Base-by-base conservation (phyloP, 1,284 basidiomycete genomes). In the Peniophora sp. region DNA sequence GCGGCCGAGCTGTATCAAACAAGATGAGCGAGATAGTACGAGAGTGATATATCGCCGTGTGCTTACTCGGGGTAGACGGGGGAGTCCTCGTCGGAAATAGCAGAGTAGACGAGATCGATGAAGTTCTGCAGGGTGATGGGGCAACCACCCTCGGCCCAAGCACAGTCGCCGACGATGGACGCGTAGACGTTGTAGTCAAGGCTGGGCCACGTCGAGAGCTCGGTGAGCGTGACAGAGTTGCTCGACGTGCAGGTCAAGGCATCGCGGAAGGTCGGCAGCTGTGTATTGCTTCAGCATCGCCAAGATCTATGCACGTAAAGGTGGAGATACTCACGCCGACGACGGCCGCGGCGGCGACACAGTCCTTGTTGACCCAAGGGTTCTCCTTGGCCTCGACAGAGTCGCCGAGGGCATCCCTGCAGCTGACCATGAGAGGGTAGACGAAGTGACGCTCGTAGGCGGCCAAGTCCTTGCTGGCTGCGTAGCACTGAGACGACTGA, bases 61-160 rank as follows among this genome's bases (percentile, higher is more conserved):
- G 12, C 27, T 32, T 12, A 32, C 43, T 20, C 22, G 23, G 37
- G 37, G n/a, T 20, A 41, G 6, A n/a, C 37, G 34, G 10, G 10
- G 8, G 8, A 5, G 18, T 15, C 37, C 14, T 15, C 17, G 8
- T 23, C 22, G 11, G 43, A 22, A n/a, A 23, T 18, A 11, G 55
- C 43, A 12, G 54, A 50, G 20, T 45, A 45, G 20, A 45, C n/a
- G 20, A 45, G 23, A 20, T 45, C 43, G 23, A 45, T 24, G 43
- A 45, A 45, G 43, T 45, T 45, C 23, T 45, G 43, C n/a, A 22
- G 12, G 12, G 43, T 45, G 23, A 45, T 45, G 11, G 41, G 41
- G 41, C 41, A 43, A 8, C 43, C 20, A n/a, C 43, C 43, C 11
- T 20, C 14, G 18, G n/a, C 20, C 41, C 41, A 43, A 14, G 41